Evolutionary conservation across 2,329 filamentous ascomycete species (phyloP), one percentile per base, ranked within the genome.

Genomic region (Daldinia sp.): DNA sequence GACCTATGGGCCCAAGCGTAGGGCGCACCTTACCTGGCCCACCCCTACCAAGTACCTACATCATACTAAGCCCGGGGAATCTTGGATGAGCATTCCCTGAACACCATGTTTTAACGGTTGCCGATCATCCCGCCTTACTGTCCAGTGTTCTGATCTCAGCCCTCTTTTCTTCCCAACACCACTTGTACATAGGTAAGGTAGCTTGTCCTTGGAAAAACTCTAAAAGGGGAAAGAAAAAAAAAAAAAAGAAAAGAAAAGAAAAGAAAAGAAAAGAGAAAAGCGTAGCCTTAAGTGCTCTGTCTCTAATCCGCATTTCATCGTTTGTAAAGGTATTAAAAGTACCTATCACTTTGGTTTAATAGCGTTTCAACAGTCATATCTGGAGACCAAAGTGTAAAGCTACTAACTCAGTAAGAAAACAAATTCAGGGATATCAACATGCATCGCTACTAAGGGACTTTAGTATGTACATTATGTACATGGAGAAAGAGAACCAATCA

Each of bases 401-500:
- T 13, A n/a, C 12, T n/a, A n/a, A n/a, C n/a, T 10, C 44, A 28
- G 28, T 48, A 26, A 4, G 58, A 35, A 46, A 65, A 55, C 60
- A 46, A 57, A 33, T 56, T n/a, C 63, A 71, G 66, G 66, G 67
- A 60, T 68, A 50, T 57, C 33, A 42, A 42, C 69, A 44, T 56
- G 37, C 30, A 33, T 33, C 59, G 64, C 63, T 61, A 58, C 56
- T 23, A 23, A 1, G 20, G n/a, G n/a, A n/a, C n/a, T 23, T 1
- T 2, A 23, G 1, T 23, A 23, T 23, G 20, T 23, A 23, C 20
- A 23, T 23, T 23, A 23, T 23, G 20, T 62, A 51, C 39, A 20
- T 7, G 28, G 39, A 56, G 50, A 20, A 46, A 33, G 55, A 41
- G n/a, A 48, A 12, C 70, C 70, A 72, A 72, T 70, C 60, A 69